phyloP scores from a whole-genome alignment of 257 asterid species.

The Cruciata laevipes region DNA sequence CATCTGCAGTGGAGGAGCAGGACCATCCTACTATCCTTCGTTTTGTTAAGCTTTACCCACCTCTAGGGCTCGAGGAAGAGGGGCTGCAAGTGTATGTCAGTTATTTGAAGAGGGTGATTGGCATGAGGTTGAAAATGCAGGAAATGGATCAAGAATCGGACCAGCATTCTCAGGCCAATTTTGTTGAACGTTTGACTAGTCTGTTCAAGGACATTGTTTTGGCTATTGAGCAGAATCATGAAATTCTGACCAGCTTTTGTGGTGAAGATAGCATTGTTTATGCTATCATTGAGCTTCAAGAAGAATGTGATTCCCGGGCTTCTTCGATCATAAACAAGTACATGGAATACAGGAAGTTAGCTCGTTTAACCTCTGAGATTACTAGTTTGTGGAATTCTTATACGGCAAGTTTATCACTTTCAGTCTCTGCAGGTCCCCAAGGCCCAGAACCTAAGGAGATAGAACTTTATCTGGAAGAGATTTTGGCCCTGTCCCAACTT shows the following conservation, averaged over 20 bases:
- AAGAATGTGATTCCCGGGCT: slow-evolving; percentile 90
- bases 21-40: not conserved
- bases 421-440: slow-evolving; percentile 49
- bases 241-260: slow-evolving; percentile 63
- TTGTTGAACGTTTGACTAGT: slow-evolving; percentile 69
- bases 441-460: slow-evolving; percentile 93
- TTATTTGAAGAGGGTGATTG: slow-evolving; percentile 65
- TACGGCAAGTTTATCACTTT: slow-evolving; percentile 48
- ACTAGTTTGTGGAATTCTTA: slow-evolving; percentile 40
- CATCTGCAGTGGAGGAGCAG: not conserved
- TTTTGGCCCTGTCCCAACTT: slow-evolving; percentile 65
- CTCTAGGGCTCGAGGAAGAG: not conserved
- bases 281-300: slow-evolving; percentile 88
- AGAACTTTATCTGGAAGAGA: slow-evolving; percentile 86
- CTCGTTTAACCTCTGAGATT: slow-evolving; percentile 69
- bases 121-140: slow-evolving; percentile 49
- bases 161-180: slow-evolving; percentile 27
- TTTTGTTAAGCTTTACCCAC: not conserved
- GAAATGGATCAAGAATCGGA: slow-evolving; percentile 54
- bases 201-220: slow-evolving; percentile 80
- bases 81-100: slow-evolving; percentile 31
- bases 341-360: slow-evolving; percentile 67
- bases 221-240: slow-evolving; percentile 84
- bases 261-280: slow-evolving; percentile 94
- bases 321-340: slow-evolving; percentile 65